phyloP scores from a whole-genome alignment of 2,329 filamentous ascomycete species.

The Penicillium fuscoglaucum region DNA sequence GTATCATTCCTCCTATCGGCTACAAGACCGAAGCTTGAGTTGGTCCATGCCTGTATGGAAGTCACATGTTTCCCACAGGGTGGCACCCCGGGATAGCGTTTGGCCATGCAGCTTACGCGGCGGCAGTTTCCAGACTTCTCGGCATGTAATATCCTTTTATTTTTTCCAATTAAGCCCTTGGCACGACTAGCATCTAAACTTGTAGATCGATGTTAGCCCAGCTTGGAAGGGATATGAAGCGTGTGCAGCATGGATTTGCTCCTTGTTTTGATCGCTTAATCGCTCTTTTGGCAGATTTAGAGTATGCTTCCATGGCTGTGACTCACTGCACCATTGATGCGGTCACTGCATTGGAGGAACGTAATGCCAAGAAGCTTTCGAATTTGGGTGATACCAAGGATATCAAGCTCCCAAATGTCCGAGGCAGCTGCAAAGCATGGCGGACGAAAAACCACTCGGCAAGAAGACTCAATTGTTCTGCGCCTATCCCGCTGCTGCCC shows the following conservation, averaged over 20 bases:
- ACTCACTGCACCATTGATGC: slow-evolving; percentile 17
- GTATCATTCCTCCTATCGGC: slow-evolving; percentile 37
- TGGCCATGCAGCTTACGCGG: slow-evolving; percentile 39
- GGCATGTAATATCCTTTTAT: slow-evolving; percentile 7
- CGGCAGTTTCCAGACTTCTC: slow-evolving; percentile 36
- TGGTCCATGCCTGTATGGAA: slow-evolving; percentile 41
- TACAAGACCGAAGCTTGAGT: slow-evolving; percentile 43
- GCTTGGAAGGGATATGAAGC: slow-evolving; percentile 47
- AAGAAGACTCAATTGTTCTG: not conserved
- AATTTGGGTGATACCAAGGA: not conserved
- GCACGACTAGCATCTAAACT: slow-evolving; percentile 45
- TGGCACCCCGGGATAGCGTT: slow-evolving; percentile 47
- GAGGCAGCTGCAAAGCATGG: slow-evolving; percentile 7
- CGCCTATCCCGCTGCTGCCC: not conserved
- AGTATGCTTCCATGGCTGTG: slow-evolving; percentile 33
- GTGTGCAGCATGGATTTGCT: slow-evolving; percentile 52
- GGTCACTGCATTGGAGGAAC: not conserved
- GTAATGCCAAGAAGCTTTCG: not conserved
- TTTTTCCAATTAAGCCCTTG: slow-evolving; percentile 38
- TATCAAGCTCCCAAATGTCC: slow-evolving; percentile 4
- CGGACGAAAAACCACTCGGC: slow-evolving; percentile 3
- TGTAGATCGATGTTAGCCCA: slow-evolving; percentile 46
- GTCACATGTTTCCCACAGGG: slow-evolving; percentile 41
- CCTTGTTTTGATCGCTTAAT: slow-evolving; percentile 46
- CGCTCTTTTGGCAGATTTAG: slow-evolving; percentile 40